A percentile compares a stretch with the other conserved stretches of the same genome.
These are phyloP conservation scores for Jackrogersella multiformis DNA, from an alignment of 495 filamentous ascomycete species.

Conservation along the genomic window DNA sequence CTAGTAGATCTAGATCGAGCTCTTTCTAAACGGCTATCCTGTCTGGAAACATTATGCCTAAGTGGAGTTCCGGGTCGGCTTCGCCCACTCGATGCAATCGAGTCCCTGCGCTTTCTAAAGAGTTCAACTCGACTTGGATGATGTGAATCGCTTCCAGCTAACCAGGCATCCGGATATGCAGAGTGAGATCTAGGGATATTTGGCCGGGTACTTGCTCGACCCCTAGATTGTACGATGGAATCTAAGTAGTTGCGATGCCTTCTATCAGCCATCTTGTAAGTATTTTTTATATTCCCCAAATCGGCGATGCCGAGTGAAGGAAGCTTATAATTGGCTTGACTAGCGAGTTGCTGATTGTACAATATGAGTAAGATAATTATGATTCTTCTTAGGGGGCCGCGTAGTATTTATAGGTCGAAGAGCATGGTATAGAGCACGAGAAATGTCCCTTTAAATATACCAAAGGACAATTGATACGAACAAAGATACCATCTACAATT, in stretches of 20 bases:
- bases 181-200: not conserved
- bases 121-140: constrained; percentile 10
- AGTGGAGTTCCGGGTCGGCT: not conserved
- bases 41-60: not conserved
- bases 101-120: constrained; percentile 8
- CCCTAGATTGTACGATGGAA: not conserved
- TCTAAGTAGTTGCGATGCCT: not conserved
- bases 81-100: not conserved
- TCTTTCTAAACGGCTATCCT: not conserved
- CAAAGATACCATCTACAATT: not conserved
- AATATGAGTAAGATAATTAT: not conserved
- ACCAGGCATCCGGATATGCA: constrained; percentile 15
- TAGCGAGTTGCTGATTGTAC: not conserved
- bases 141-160: not conserved
- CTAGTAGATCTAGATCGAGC: not conserved
- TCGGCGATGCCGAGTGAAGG: not conserved
- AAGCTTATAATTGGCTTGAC: constrained; percentile 3
- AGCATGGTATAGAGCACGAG: not conserved
- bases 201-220: not conserved
- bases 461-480: not conserved
- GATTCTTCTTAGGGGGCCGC: too few relatives aligned
- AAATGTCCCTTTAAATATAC: not conserved
- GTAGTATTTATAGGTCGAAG: too few relatives aligned
- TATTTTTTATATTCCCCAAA: not conserved
- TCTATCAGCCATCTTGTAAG: constrained; percentile 17